Conservation (phyloP, 345 rosid genomes). For the Anacardium occidentale region DNA sequence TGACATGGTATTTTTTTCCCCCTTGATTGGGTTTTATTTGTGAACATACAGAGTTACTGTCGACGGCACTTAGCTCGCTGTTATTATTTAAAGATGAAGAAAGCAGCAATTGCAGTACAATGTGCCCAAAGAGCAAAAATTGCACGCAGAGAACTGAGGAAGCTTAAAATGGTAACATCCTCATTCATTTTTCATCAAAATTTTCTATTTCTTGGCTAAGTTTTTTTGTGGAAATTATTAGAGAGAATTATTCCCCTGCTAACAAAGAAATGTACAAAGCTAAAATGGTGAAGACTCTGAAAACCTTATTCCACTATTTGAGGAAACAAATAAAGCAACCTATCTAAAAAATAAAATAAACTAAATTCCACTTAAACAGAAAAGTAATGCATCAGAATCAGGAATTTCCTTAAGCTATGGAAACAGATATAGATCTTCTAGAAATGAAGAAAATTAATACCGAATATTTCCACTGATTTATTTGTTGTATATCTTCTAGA, state of each 20-base stretch:
- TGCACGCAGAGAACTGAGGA: slow-evolving; percentile 71
- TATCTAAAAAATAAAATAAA: too few species aligned
- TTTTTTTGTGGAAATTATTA: neutral
- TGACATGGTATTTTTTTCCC: neutral
- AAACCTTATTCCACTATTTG: too few species aligned
- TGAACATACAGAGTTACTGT: slow-evolving; percentile 53
- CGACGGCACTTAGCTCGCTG: slow-evolving; percentile 57
- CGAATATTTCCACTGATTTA: too few species aligned
- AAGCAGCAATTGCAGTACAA: slow-evolving; percentile 68
- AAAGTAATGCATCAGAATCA: too few species aligned
- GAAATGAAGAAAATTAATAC: too few species aligned
- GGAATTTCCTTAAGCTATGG: too few species aligned
- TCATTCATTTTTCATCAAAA: neutral
- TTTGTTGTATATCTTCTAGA: too few species aligned
- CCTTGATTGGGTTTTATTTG: neutral
- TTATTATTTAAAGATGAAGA: slow-evolving; percentile 48
- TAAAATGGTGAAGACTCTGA: too few species aligned
- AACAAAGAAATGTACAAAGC: neutral
- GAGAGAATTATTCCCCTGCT: too few species aligned
- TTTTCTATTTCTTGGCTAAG: slow-evolving; percentile 8
- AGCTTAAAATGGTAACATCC: slow-evolving; percentile 67
- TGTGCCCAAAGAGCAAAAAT: slow-evolving; percentile 79
- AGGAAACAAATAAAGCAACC: too few species aligned
- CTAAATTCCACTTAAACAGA: too few species aligned
- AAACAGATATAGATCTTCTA: too few species aligned